Percentiles rank a stretch among this genome's conserved stretches.
Conservation (phyloP, 1,284 basidiomycete genomes). For the Sporisorium graminicola region DNA sequence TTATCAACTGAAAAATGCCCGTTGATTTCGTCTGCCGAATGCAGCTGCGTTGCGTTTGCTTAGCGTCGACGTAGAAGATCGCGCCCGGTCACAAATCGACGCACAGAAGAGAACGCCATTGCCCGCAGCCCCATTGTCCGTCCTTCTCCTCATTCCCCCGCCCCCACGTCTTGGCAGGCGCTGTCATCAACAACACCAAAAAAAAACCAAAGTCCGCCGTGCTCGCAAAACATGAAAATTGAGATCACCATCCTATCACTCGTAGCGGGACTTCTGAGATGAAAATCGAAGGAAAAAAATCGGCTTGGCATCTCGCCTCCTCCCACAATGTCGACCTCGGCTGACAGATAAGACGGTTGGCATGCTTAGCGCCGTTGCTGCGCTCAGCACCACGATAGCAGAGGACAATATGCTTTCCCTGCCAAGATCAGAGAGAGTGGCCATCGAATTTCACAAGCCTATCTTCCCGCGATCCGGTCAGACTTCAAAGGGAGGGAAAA, state of each 20-base stretch:
- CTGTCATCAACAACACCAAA: not conserved
- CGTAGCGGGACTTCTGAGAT: not conserved
- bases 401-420: too few relatives aligned
- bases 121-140: not conserved
- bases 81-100: too few relatives aligned
- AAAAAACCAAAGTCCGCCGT: not conserved
- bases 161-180: not conserved
- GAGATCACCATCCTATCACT: not conserved
- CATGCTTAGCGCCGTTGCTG: too few relatives aligned
- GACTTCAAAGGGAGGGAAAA: not conserved
- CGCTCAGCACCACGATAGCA: not conserved
- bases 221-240: not conserved
- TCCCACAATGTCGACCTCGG: not conserved
- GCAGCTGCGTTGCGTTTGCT: constrained; percentile 1
- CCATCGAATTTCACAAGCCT: not conserved
- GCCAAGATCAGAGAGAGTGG: too few relatives aligned
- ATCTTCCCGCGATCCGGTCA: not conserved
- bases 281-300: constrained; percentile 9
- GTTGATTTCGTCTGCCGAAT: not conserved
- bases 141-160: not conserved
- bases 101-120: not conserved
- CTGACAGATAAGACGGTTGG: not conserved
- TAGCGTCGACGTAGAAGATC: constrained; percentile 7
- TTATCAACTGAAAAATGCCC: not conserved
- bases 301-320: constrained; percentile 8